Evolutionary conservation across 2,329 filamentous ascomycete genomes (phyloP).

Genomic region (Leptographium lundbergii): DNA sequence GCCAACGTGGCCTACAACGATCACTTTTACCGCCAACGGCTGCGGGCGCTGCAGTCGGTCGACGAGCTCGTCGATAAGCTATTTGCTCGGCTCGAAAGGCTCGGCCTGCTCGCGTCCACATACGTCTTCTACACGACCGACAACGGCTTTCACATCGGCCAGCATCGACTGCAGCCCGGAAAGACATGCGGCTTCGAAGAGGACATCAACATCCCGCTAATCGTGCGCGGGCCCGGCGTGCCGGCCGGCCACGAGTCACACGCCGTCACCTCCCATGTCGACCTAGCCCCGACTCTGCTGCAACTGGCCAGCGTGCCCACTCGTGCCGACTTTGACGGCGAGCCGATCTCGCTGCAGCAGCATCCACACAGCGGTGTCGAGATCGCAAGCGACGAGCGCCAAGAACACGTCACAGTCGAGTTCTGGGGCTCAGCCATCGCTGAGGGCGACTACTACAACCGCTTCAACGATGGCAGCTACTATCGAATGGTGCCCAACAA

Average conservation of each 20-base stretch:
- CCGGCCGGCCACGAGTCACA: constrained; percentile 25
- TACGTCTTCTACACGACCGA: constrained; percentile 46
- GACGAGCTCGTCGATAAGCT: constrained; percentile 41
- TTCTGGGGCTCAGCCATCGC: constrained; percentile 35
- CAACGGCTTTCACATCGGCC: constrained; percentile 47
- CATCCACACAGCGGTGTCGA: no score
- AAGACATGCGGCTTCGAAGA: constrained; percentile 46
- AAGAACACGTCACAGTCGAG: constrained; percentile 46
- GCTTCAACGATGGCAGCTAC: constrained; percentile 7
- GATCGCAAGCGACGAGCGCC: constrained; percentile 13
- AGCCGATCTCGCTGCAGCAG: constrained; percentile 30
- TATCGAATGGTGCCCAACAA: constrained; percentile 25
- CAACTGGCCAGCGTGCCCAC: constrained; percentile 22
- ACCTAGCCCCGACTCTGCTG: constrained; percentile 49
- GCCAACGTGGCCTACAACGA: constrained; percentile 33
- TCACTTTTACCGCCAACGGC: constrained; percentile 36
- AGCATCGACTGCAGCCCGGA: constrained; percentile 44
- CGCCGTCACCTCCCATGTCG: constrained; percentile 45
- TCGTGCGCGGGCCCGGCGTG: constrained; percentile 46
- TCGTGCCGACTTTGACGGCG: constrained; percentile 39
- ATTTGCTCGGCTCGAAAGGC: constrained; percentile 26
- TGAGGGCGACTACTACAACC: constrained; percentile 21
- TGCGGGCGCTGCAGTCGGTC: constrained; percentile 39
- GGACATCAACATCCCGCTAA: constrained; percentile 46
- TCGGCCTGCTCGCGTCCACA: constrained; percentile 49